These are phyloP conservation scores for Seiridium cupressi DNA, from an alignment of 2,329 filamentous ascomycete species.

Conservation along the genomic window DNA sequence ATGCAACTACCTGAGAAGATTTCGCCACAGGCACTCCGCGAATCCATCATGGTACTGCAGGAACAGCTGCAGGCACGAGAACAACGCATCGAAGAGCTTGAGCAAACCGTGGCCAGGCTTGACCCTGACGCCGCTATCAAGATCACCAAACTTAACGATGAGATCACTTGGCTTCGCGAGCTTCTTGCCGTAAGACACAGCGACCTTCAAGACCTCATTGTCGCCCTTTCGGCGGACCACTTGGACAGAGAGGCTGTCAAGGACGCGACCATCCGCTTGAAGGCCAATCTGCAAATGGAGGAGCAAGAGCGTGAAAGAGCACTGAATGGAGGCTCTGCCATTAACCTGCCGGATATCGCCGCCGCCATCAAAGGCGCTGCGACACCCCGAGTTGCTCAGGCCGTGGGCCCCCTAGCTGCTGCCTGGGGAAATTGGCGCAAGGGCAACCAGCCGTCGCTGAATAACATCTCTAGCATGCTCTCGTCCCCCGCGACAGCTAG, in stretches of 20 bases:
- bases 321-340: conserved; percentile 65
- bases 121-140: conserved; percentile 79
- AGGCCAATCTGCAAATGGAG: conserved; percentile 96
- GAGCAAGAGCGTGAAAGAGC: conserved; percentile 90
- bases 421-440: conserved; percentile 96
- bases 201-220: conserved; percentile 90
- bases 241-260: conserved; percentile 79
- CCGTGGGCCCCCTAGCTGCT: conserved; percentile 75
- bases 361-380: conserved; percentile 74
- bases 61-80: conserved; percentile 96
- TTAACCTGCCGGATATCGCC: conserved; percentile 72
- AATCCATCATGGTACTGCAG: conserved; percentile 94
- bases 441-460: conserved; percentile 51
- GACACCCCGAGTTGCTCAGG: conserved; percentile 80
- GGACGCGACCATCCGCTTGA: conserved; percentile 88
- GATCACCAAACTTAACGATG: conserved; percentile 87
- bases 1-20: conserved; percentile 75
- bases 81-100: conserved; percentile 81
- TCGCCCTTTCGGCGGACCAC: conserved; percentile 68
- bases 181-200: conserved; percentile 86
- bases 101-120: conserved; percentile 64
- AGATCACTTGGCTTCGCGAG: conserved; percentile 93
- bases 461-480: conserved; percentile 45
- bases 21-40: conserved; percentile 88
- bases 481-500: conserved; percentile 39